Evolutionary conservation across 164 flowering plant genomes (phyloP).

Genomic region (Stephania cephalantha): DNA sequence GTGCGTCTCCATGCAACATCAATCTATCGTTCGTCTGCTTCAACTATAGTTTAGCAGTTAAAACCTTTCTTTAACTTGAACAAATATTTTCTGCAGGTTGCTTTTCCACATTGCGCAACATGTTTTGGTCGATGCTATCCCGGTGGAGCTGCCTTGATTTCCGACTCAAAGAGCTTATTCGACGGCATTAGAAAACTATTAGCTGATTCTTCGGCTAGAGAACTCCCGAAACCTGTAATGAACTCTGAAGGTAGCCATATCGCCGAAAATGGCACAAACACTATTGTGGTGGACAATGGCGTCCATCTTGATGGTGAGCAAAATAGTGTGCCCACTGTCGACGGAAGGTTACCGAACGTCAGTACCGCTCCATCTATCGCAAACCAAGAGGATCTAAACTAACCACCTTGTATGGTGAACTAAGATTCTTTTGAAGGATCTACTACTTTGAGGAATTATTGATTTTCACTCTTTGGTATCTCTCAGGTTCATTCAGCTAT

Average conservation of each 20-base stretch:
- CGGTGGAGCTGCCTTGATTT: constrained; percentile 60
- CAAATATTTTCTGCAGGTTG: constrained; percentile 44
- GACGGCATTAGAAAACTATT: constrained; percentile 62
- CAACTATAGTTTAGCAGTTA: not conserved
- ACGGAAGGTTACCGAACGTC: constrained; percentile 6
- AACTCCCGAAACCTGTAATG: constrained; percentile 36
- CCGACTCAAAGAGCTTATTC: constrained; percentile 57
- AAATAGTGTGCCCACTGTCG: constrained; percentile 13
- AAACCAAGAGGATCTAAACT: no score
- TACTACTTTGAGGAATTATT: no score
- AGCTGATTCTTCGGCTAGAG: constrained; percentile 43
- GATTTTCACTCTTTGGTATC: no score
- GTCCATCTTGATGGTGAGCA: constrained; percentile 26
- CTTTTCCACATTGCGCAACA: constrained; percentile 69
- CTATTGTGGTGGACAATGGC: constrained; percentile 35
- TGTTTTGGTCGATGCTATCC: constrained; percentile 96
- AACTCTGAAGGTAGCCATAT: constrained; percentile 24
- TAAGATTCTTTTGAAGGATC: no score
- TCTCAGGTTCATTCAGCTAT: no score
- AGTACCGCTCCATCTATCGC: no score
- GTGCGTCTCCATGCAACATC: constrained; percentile 24
- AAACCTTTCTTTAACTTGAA: constrained; percentile 1
- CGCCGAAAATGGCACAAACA: constrained; percentile 45
- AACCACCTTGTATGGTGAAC: no score
- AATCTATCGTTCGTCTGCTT: not conserved